phyloP scores from a whole-genome alignment of 805 yeast genomes.

The Spathaspora boniae region DNA sequence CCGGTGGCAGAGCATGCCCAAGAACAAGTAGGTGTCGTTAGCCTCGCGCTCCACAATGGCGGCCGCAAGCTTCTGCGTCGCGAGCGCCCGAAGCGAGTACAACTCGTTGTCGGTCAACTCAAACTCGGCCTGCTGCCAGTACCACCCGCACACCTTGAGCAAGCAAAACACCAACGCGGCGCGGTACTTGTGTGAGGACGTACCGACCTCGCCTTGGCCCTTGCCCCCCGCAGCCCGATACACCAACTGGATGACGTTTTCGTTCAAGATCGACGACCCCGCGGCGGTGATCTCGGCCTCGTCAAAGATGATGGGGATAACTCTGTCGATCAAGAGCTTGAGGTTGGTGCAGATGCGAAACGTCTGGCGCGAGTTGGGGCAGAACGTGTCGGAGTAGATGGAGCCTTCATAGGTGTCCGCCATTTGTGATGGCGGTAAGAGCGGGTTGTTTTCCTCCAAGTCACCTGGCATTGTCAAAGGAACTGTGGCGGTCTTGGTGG shows the following conservation, averaged over 20 bases:
- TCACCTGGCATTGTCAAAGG: no score
- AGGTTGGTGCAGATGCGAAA: conserved; percentile 69
- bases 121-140: conserved; percentile 50
- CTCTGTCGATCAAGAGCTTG: conserved; percentile 66
- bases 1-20: conserved; percentile 74
- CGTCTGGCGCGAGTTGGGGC: conserved; percentile 65
- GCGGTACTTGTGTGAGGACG: conserved; percentile 59
- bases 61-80: conserved; percentile 76
- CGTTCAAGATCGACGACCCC: conserved; percentile 58
- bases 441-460: conserved; percentile 7
- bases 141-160: conserved; percentile 78
- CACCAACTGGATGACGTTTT: conserved; percentile 56
- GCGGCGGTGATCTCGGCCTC: conserved; percentile 47
- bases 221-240: conserved; percentile 78
- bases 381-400: conserved; percentile 12
- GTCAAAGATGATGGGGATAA: conserved; percentile 64
- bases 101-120: conserved; percentile 70
- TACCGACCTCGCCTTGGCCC: conserved; percentile 53
- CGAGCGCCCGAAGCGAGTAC: conserved; percentile 54
- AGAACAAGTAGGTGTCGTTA: conserved; percentile 61
- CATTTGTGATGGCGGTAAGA: conserved; percentile 7
- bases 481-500: no score
- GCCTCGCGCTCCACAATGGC: conserved; percentile 59
- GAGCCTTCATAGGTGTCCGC: conserved; percentile 8
- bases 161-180: conserved; percentile 68